phyloP scores from a whole-genome alignment of 345 rosid species.

The Salix brachista region DNA sequence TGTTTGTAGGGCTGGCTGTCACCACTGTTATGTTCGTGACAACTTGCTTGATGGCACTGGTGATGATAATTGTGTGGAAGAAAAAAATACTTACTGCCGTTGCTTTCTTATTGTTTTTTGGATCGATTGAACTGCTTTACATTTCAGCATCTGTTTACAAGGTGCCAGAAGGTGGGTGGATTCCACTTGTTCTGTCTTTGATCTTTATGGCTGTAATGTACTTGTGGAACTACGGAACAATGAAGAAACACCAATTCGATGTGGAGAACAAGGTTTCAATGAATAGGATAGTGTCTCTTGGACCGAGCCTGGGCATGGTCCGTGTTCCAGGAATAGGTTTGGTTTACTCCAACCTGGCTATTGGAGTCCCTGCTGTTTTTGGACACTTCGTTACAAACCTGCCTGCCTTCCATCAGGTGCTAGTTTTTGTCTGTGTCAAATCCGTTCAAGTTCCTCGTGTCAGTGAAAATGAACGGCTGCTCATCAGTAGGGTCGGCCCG shows the following conservation, averaged over 20 bases:
- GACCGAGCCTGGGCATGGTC: conserved; percentile 15
- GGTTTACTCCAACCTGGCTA: conserved; percentile 12
- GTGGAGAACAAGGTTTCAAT: conserved; percentile 18
- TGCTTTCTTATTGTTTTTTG: conserved; percentile 14
- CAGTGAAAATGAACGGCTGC: conserved; percentile 3
- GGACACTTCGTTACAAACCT: conserved; percentile 21
- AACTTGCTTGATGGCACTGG: conserved; percentile 20
- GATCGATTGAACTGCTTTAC: conserved; percentile 15
- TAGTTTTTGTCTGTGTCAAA: conserved; percentile 13
- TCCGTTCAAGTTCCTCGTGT: conserved; percentile 14
- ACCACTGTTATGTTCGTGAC: conserved; percentile 18
- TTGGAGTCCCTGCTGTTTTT: conserved; percentile 21
- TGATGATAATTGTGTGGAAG: conserved; percentile 20
- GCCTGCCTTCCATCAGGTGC: conserved; percentile 22
- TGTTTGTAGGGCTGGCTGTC: conserved; percentile 14
- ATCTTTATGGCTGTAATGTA: conserved; percentile 12
- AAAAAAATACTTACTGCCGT: conserved; percentile 1
- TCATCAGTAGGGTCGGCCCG: conserved; percentile 9
- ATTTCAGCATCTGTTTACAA: conserved; percentile 13
- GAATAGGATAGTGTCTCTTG: conserved; percentile 8
- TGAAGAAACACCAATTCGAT: conserved; percentile 13
- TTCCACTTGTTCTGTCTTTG: conserved; percentile 12
- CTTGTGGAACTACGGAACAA: conserved; percentile 20
- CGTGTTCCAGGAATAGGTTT: conserved; percentile 24
- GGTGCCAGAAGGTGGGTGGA: conserved; percentile 25